Evolutionary conservation across 371 early-diverging fungal genomes (phyloP).

Genomic region (Mortierella sp.): DNA sequence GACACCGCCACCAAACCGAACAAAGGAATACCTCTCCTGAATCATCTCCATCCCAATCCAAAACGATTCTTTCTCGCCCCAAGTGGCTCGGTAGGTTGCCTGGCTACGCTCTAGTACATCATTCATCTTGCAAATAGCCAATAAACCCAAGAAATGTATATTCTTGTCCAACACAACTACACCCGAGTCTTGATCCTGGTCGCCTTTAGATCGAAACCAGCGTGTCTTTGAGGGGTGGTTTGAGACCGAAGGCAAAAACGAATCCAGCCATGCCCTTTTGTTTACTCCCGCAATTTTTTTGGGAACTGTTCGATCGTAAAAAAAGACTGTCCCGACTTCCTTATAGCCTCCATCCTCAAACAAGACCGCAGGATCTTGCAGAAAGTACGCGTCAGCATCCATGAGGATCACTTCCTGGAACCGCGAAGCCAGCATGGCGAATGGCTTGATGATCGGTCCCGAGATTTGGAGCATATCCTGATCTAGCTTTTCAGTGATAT

Average conservation of each 20-base stretch:
- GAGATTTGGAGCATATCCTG: conserved; percentile 61
- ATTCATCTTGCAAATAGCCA: conserved; percentile 74
- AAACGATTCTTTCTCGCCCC: conserved; percentile 74
- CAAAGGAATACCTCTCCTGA: conserved; percentile 68
- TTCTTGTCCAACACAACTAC: conserved; percentile 73
- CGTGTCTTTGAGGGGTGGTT: conserved; percentile 63
- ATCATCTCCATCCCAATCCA: conserved; percentile 72
- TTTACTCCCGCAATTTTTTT: conserved; percentile 35
- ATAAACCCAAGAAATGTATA: conserved; percentile 64
- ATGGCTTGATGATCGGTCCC: conserved; percentile 78
- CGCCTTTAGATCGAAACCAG: conserved; percentile 63
- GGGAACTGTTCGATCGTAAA: conserved; percentile 74
- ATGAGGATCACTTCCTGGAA: conserved; percentile 77
- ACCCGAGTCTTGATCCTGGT: conserved; percentile 78
- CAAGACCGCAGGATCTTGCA: conserved; percentile 70
- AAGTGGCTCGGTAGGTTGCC: conserved; percentile 62
- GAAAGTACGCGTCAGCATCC: conserved; percentile 83
- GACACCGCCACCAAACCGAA: conserved; percentile 65
- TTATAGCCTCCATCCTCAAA: conserved; percentile 72
- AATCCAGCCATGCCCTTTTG: conserved; percentile 62
- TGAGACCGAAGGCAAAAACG: conserved; percentile 66
- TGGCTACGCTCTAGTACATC: conserved; percentile 62
- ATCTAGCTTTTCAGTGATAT: conserved; percentile 65
- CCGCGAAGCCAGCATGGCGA: conserved; percentile 71
- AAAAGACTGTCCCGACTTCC: conserved; percentile 72